Conservation (phyloP, 2,329 filamentous ascomycete species). For the Xylariaceae sp. region DNA sequence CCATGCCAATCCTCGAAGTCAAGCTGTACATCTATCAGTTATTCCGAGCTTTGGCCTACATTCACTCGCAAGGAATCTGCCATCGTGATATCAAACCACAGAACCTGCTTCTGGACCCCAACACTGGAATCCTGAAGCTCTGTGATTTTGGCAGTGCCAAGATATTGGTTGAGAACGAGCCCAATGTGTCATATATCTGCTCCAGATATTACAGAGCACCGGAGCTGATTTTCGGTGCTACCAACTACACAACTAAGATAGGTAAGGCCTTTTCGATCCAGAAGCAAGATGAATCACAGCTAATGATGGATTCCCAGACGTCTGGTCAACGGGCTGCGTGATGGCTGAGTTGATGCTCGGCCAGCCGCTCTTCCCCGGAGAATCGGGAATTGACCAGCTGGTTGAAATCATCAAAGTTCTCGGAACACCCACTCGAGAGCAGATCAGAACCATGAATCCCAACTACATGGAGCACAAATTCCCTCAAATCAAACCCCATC, state of each 20-base stretch:
- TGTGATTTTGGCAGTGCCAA: slow-evolving; percentile 99
- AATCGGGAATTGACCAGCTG: slow-evolving; percentile 96
- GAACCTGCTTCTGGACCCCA: slow-evolving; percentile 89
- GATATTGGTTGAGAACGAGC: slow-evolving; percentile 97
- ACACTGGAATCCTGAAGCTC: slow-evolving; percentile 87
- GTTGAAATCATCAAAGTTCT: slow-evolving; percentile 99
- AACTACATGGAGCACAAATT: slow-evolving; percentile 99
- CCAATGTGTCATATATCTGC: slow-evolving; percentile 99
- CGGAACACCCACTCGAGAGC: slow-evolving; percentile 91
- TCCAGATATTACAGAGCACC: slow-evolving; percentile 98
- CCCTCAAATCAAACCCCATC: slow-evolving; percentile 98
- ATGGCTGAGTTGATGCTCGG: slow-evolving; percentile 99
- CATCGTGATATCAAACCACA: slow-evolving; percentile 99
- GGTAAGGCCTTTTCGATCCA: slow-evolving; percentile 55
- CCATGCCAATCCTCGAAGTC: slow-evolving; percentile 97
- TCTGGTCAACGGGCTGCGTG: slow-evolving; percentile 98
- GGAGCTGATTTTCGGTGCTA: slow-evolving; percentile 96
- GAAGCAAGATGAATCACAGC: neutral
- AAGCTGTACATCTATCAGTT: slow-evolving; percentile 99
- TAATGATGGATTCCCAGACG: slow-evolving; percentile 56
- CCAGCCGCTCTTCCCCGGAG: slow-evolving; percentile 94
- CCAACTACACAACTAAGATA: slow-evolving; percentile 99
- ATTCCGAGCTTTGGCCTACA: slow-evolving; percentile 96
- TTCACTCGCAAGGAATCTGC: slow-evolving; percentile 98
- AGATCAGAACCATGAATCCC: slow-evolving; percentile 99